Base-by-base conservation (phyloP, 2,329 filamentous ascomycete genomes). In the Cercospora sp. region DNA sequence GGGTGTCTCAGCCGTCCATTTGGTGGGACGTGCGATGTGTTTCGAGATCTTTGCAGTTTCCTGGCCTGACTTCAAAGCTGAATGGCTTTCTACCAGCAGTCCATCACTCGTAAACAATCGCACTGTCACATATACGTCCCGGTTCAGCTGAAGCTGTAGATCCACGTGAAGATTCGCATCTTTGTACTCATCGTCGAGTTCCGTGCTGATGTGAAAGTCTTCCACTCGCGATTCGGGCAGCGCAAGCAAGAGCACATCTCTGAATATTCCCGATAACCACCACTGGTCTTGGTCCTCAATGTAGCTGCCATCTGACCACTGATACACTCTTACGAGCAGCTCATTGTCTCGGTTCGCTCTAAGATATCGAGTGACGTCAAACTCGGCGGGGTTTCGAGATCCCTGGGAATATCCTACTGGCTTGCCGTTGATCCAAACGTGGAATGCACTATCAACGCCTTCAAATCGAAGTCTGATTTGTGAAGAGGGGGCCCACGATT, bases 1-100 rank as follows among this genome's bases (percentile, higher is more conserved):
- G 0, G 89, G 89, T 0, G 84, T 86, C 75, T 91, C 89, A 1
- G 89, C 89, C 0, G 88, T 89, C 89, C 89, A 91, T 70, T 90
- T 87, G 16, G 80, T 76, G 0, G 88, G 88, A n/a, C 85, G 78
- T 3, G 79, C 62, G 24, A 90, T 80, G 0, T 82, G 76, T 13
- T 69, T 43, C 21, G 62, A 43, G 37, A 61, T 45, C 10, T 59
- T 37, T 10, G 63, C 43, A 24, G 28, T 28, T 43, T 0, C 80
- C 76, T 30, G 59, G 32, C 12, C 43, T 37, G 21, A 21, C 18
- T 28, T 28, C 57, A 24, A 55, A 28, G 51, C 32, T 6, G 43
- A 60, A 12, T 21, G 55, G 5, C n/a, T 61, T 12, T 49, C 43
- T 18, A 57, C 28, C 28, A 59, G 8, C 3, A 16, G 5, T 7